Evolutionary conservation across 2,329 filamentous ascomycete species (phyloP).

Genomic region (Meredithiella fracta): DNA sequence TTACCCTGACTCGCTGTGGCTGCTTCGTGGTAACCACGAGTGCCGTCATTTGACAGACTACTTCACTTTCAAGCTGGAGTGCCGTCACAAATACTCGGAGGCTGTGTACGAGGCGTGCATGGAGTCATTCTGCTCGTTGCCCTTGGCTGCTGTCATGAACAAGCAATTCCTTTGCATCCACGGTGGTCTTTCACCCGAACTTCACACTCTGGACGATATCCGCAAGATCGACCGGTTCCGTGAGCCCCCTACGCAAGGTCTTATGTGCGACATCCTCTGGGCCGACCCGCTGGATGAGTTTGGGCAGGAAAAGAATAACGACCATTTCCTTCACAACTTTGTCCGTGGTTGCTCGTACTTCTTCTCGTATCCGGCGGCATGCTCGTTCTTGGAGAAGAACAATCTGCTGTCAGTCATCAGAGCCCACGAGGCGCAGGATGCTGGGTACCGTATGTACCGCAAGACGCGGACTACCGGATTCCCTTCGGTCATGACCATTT

Average conservation of each 20-base stretch:
- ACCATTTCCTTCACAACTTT: constrained; percentile 96
- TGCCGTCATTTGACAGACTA: constrained; percentile 98
- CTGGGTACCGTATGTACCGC: constrained; percentile 96
- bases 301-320: constrained; percentile 93
- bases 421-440: constrained; percentile 95
- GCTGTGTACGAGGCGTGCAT: constrained; percentile 93
- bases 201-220: constrained; percentile 89
- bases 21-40: constrained; percentile 94
- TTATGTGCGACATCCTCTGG: constrained; percentile 99
- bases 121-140: constrained; percentile 90
- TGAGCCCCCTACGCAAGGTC: constrained; percentile 87
- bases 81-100: constrained; percentile 99
- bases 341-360: constrained; percentile 98
- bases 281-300: constrained; percentile 96
- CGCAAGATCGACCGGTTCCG: constrained; percentile 85
- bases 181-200: constrained; percentile 83
- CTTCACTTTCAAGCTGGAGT: constrained; percentile 99
- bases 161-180: constrained; percentile 99
- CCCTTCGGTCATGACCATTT: constrained; percentile 99
- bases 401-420: constrained; percentile 93
- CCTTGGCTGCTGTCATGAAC: constrained; percentile 96
- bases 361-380: constrained; percentile 95
- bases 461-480: constrained; percentile 97
- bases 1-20: constrained; percentile 94
- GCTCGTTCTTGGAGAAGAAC: constrained; percentile 96